These are phyloP conservation scores for Backusella parvicylindrica DNA, from an alignment of 192 early-diverging fungal species.

Conservation along the genomic window DNA sequence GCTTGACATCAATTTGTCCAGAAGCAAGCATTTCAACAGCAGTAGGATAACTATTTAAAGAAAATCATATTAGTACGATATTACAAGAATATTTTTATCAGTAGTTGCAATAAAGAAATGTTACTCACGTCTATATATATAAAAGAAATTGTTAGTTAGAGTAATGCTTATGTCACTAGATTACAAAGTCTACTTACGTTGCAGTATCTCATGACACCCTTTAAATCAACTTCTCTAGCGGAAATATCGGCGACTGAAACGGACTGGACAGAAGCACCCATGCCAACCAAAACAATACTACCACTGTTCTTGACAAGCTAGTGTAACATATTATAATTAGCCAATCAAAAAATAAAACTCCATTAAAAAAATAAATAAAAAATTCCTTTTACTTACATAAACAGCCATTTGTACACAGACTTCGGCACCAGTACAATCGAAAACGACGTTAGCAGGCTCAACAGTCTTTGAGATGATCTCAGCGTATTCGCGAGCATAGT, in stretches of 20 bases:
- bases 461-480: constrained; percentile 14
- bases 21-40: constrained; percentile 36
- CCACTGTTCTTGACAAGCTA: constrained; percentile 38
- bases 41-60: constrained; percentile 24
- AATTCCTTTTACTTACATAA: constrained; percentile 18
- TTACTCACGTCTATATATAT: constrained; percentile 9
- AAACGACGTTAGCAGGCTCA: constrained; percentile 33
- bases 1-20: constrained; percentile 36
- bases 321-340: background rate
- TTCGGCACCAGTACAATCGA: constrained; percentile 42
- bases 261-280: constrained; percentile 34
- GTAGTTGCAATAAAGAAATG: background rate
- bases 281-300: constrained; percentile 37
- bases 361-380: background rate
- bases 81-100: background rate
- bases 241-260: constrained; percentile 34
- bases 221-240: constrained; percentile 37
- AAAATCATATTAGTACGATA: background rate
- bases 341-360: background rate
- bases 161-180: background rate
- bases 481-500: constrained; percentile 23
- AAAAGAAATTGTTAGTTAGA: background rate
- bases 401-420: constrained; percentile 39
- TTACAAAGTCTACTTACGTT: constrained; percentile 23
- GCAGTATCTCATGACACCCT: constrained; percentile 39